Evolutionary conservation across 208 protist species (phyloP), one percentile per base, ranked within the genome.

Genomic region (Herpetomonas muscarum): DNA sequence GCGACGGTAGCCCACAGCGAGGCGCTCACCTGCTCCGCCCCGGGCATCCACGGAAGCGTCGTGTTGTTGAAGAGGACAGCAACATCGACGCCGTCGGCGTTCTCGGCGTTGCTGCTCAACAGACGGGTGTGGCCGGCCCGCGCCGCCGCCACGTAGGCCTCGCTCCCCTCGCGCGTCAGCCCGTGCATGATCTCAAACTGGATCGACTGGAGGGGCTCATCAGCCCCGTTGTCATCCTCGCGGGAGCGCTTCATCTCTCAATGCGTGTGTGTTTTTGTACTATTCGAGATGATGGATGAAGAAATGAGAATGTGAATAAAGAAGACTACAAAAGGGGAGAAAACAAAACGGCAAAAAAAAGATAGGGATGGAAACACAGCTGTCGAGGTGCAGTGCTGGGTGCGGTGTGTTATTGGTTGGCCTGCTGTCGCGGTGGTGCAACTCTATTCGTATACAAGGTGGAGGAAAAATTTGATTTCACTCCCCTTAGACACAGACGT

Each of bases 161-260:
- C 53, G 39, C 29, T 29, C 3, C 13, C 21, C 1, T 30, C 44
- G 7, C 45, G 24, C 15, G 65, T 72, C n/a, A 72, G 65, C 3
- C 59, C 65, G 13, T 64, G 3, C 21, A 72, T 65, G 25, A 72
- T 72, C 54, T 72, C 65, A 19, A 72, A 51, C 32, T 64, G 60
- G 4, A 17, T 47, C 28, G 52, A 12, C 22, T 44, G 57, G 10
- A 54, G 32, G 4, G 63, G 56, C 34, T 28, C 57, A 9, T 55
- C 31, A 22, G 32, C 39, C 6, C 34, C 7, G 10, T 17, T 17
- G 34, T 39, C 34, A 15, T n/a, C 59, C 1, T 77, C 70, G 26
- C 75, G 60, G 9, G 57, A 31, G 9, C 69, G 67, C 37, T 81
- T 81, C 68, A 68, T 68, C 1, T 2, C 30, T n/a, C n/a, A n/a